Percentiles rank a stretch among this genome's conserved stretches.
phyloP scores from a whole-genome alignment of 2,329 filamentous ascomycete species.

The Helotiales sp. region DNA sequence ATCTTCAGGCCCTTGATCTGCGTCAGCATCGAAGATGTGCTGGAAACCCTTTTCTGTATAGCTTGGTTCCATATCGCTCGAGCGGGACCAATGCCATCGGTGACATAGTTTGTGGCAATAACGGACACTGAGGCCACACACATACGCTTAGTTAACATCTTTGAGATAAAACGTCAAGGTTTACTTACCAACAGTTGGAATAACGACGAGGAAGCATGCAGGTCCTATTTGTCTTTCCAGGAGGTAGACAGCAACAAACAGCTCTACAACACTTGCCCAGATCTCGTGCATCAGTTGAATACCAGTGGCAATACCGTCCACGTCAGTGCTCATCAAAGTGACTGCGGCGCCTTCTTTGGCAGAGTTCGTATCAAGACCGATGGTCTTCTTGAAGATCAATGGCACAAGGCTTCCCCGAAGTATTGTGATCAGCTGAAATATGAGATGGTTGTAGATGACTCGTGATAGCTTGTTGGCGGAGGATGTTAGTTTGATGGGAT shows the following conservation, averaged over 20 bases:
- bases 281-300: neutral
- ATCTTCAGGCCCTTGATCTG: too few relatives aligned
- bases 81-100: too few relatives aligned
- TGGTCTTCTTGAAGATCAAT: neutral
- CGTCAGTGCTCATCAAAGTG: neutral
- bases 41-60: too few relatives aligned
- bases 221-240: neutral
- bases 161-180: too few relatives aligned
- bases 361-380: neutral
- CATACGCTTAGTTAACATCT: too few relatives aligned
- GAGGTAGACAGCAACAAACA: neutral
- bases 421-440: neutral
- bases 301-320: neutral
- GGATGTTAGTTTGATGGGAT: too few relatives aligned
- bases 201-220: neutral
- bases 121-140: too few relatives aligned
- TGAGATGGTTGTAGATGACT: neutral
- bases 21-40: too few relatives aligned
- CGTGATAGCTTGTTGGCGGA: too few relatives aligned
- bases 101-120: too few relatives aligned
- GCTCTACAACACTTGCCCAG: neutral
- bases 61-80: too few relatives aligned
- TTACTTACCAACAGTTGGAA: neutral
- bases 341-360: neutral
- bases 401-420: neutral